phyloP scores from a whole-genome alignment of 2,329 filamentous ascomycete genomes.

The Helicocarpus griseus region DNA sequence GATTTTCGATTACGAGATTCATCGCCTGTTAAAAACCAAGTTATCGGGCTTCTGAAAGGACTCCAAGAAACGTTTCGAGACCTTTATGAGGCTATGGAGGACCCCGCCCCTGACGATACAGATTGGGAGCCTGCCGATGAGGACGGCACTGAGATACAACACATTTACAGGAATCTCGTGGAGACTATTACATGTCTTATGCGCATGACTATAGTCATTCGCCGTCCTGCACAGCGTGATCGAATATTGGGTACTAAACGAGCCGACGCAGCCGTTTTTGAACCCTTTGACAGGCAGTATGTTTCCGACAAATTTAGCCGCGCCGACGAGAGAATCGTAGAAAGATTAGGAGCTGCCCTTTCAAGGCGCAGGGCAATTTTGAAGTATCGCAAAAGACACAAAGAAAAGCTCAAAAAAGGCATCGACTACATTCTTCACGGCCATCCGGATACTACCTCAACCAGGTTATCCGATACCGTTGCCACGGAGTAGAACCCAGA shows the following conservation, averaged over 20 bases:
- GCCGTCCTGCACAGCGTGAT: conserved; percentile 27
- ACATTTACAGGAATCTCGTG: neutral
- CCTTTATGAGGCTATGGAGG: neutral
- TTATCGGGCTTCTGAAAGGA: conserved; percentile 1
- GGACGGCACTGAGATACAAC: neutral
- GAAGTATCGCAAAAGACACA: conserved; percentile 29
- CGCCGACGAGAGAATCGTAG: conserved; percentile 10
- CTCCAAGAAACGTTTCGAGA: neutral
- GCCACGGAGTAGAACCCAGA: neutral
- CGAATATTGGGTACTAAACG: conserved; percentile 13
- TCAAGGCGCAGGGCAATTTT: conserved; percentile 28
- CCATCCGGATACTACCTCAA: neutral
- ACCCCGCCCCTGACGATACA: neutral
- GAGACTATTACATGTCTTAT: conserved; percentile 24
- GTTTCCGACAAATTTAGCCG: conserved; percentile 24
- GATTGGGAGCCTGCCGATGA: conserved; percentile 2
- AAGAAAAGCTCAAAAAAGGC: conserved; percentile 15
- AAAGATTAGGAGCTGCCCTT: conserved; percentile 24
- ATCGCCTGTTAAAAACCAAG: neutral
- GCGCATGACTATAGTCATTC: conserved; percentile 26
- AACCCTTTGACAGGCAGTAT: conserved; percentile 9
- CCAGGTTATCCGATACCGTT: neutral
- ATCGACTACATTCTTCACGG: conserved; percentile 19
- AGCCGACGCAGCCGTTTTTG: conserved; percentile 1
- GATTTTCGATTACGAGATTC: conserved; percentile 11